phyloP scores from a whole-genome alignment of 352 stramenopile genomes.

The Phytopythium litorale region DNA sequence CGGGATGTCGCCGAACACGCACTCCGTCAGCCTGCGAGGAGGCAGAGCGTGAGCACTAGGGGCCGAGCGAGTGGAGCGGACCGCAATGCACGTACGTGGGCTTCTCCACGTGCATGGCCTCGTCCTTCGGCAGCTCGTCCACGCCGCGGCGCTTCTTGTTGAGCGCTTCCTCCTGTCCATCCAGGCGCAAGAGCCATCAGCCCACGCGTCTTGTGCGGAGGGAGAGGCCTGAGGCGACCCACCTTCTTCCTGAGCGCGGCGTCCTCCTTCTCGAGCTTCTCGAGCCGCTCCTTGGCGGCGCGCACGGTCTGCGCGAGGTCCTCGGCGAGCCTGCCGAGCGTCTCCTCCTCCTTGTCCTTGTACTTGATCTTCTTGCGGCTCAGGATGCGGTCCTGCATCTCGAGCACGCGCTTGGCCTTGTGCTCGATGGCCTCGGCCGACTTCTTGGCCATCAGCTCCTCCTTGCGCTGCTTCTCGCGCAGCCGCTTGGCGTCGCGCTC shows the following conservation, averaged over 20 bases:
- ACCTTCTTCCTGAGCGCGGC: constrained; percentile 60
- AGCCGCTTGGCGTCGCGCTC: constrained; percentile 67
- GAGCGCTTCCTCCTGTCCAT: constrained; percentile 57
- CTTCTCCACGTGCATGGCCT: constrained; percentile 37
- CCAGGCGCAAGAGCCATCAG: neutral
- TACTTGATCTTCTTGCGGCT: constrained; percentile 89
- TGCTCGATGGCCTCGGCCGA: constrained; percentile 78
- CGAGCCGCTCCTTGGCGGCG: constrained; percentile 70
- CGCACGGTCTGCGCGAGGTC: constrained; percentile 77
- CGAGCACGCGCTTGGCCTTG: constrained; percentile 80
- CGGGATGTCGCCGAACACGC: constrained; percentile 50
- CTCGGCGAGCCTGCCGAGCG: constrained; percentile 72
- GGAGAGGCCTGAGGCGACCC: too few species aligned
- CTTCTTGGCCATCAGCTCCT: constrained; percentile 68
- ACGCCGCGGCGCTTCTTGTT: constrained; percentile 74
- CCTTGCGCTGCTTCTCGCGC: constrained; percentile 62
- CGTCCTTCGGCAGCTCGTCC: constrained; percentile 43
- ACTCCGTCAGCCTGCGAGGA: constrained; percentile 37
- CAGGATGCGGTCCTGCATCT: constrained; percentile 86
- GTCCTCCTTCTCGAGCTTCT: constrained; percentile 89
- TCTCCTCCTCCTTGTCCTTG: constrained; percentile 88
- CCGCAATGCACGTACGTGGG: constrained; percentile 42
- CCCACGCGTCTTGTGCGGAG: neutral
- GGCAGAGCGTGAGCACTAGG: constrained; percentile 2
- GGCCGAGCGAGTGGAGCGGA: too few species aligned